Evolutionary conservation across 805 yeast species (phyloP), one percentile per base, ranked within the genome.

Genomic region (Ogataea naganishii): DNA sequence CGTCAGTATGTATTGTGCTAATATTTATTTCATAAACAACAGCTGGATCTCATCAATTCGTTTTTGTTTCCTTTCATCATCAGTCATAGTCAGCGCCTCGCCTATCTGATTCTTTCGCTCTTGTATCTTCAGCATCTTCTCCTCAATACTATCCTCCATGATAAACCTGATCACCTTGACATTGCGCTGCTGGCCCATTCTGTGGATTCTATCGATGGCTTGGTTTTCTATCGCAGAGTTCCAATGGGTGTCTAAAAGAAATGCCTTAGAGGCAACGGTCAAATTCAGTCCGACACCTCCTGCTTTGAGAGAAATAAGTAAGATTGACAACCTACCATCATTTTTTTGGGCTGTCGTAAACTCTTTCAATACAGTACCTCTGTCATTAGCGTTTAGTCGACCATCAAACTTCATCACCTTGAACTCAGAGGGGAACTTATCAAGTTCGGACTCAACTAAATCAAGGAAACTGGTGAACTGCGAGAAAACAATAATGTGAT

Each of bases 211-310:
- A 55, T 86, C 95, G 36, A 86, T 82, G 0, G 95, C 95, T 51
- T 85, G 96, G 29, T 82, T 84, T 45, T 85, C 95, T 31, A 80
- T 74, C 28, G 94, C 83, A 26, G 84, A 94, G 18, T 92, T 82
- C 96, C 96, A 88, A 92, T 95, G 88, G 0, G 96, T 96, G 46
- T 88, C 96, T 84, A 89, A 80, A 71, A 88, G 66, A 43, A 76
- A 85, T 3, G 94, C 96, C 20, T 72, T 66, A 0, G 83, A 79
- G 0, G 96, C 95, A 29, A 78, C 73, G 0, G 95, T 88, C 36
- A 88, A 59, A 47, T 88, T 88, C 38, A 88, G 62, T 0, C 96
- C 96, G 9, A 86, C 95, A 6, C 96, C 96, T 15, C 96, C 96
- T 1, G 96, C 94, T 51, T 85, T 88, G 38, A 86, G 57, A 6